Evolutionary conservation across 179 eudicot species (phyloP).

Genomic region (Nepenthes alata): DNA sequence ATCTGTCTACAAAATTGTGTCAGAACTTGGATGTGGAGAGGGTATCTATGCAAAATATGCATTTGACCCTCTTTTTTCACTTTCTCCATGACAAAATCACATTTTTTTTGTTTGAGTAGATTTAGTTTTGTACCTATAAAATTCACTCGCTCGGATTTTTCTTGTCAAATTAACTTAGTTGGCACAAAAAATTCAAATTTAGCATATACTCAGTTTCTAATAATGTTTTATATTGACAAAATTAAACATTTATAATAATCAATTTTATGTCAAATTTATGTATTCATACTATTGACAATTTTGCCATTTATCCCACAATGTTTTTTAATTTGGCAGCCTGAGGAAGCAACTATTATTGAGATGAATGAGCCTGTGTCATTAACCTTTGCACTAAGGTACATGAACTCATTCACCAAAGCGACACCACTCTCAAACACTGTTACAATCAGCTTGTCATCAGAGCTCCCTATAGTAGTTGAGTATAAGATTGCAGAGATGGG

Average conservation of each 20-base stretch:
- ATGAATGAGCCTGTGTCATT: conserved; percentile 66
- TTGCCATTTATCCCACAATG: not conserved
- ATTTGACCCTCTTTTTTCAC: not conserved
- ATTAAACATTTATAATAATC: too few relatives aligned
- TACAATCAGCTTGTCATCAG: conserved; percentile 63
- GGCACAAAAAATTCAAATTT: too few relatives aligned
- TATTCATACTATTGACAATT: too few relatives aligned
- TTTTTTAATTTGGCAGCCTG: conserved; percentile 44
- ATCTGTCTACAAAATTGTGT: not conserved
- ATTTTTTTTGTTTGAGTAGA: too few relatives aligned
- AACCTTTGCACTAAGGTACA: conserved; percentile 65
- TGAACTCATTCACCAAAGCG: conserved; percentile 80
- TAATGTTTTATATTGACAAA: too few relatives aligned
- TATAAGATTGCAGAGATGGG: conserved; percentile 85
- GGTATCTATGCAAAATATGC: not conserved
- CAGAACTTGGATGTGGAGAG: not conserved
- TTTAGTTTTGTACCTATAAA: too few relatives aligned
- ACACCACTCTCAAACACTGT: conserved; percentile 59
- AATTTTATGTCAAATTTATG: too few relatives aligned
- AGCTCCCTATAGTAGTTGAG: conserved; percentile 62
- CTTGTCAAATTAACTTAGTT: too few relatives aligned
- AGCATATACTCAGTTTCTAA: too few relatives aligned
- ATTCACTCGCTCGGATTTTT: too few relatives aligned
- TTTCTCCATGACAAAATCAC: too few relatives aligned
- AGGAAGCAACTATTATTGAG: conserved; percentile 60